phyloP scores from a whole-genome alignment of 78 protist genomes.

The Dictyostelium capitatum region DNA sequence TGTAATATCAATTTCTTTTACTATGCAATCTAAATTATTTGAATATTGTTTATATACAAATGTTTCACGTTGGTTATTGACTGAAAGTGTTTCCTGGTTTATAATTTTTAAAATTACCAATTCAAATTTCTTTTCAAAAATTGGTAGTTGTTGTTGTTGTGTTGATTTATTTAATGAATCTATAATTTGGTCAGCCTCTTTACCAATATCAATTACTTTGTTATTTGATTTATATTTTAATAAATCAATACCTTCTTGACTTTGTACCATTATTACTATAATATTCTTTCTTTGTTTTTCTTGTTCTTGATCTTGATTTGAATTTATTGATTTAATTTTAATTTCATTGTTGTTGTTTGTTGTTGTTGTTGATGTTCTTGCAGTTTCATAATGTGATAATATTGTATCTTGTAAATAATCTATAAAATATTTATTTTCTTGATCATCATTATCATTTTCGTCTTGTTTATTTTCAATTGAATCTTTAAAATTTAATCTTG shows the following conservation, averaged over 20 bases:
- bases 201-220: not conserved
- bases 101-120: conserved; percentile 15
- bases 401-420: not conserved
- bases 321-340: not conserved
- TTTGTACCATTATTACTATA: not conserved
- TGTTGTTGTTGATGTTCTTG: not conserved
- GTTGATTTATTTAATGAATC: not conserved
- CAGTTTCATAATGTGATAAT: conserved; percentile 15
- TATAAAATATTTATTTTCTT: not conserved
- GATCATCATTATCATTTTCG: not conserved
- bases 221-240: not conserved
- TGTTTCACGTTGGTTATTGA: not conserved
- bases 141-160: not conserved
- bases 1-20: conserved; percentile 30
- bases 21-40: conserved; percentile 18
- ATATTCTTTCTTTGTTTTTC: conserved; percentile 21
- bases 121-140: not conserved
- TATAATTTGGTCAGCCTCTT: conserved; percentile 2
- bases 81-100: not conserved
- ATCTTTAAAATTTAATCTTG: conserved; percentile 7
- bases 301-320: not conserved
- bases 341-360: not conserved
- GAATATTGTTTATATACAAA: conserved; percentile 4
- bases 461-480: not conserved
- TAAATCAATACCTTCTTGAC: conserved; percentile 27